A percentile compares a stretch with the other conserved stretches of the same genome.
Evolutionary conservation across 768 basidiomycete genomes (phyloP).

Genomic region (Calocera cornea): DNA sequence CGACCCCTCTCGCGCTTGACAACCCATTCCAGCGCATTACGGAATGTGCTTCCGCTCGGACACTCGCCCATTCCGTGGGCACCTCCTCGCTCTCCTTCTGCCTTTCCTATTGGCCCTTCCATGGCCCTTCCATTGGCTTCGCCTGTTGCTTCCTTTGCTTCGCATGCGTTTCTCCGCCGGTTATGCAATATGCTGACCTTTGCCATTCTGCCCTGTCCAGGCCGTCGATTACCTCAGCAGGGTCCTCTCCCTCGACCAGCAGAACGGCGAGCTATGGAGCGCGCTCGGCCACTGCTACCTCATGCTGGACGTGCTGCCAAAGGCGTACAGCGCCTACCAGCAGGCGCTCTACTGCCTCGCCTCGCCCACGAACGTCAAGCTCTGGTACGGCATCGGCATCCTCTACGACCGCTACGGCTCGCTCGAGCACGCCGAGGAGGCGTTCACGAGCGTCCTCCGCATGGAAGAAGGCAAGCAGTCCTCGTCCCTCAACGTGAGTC

Average conservation of each 20-base stretch:
- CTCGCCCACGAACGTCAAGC: slow-evolving; percentile 54
- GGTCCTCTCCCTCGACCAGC: slow-evolving; percentile 76
- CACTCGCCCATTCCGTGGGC: neutral
- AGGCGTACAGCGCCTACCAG: slow-evolving; percentile 96
- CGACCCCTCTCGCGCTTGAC: neutral
- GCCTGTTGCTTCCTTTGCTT: neutral
- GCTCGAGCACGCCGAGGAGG: slow-evolving; percentile 97
- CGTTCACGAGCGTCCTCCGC: slow-evolving; percentile 85
- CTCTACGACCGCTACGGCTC: slow-evolving; percentile 97
- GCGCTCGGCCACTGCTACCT: slow-evolving; percentile 95
- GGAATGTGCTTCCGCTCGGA: neutral
- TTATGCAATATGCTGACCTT: neutral
- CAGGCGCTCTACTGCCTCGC: slow-evolving; percentile 83
- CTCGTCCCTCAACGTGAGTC: neutral
- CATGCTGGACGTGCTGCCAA: slow-evolving; percentile 98
- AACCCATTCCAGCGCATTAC: neutral
- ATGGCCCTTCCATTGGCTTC: neutral
- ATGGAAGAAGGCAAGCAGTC: slow-evolving; percentile 76
- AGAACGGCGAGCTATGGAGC: slow-evolving; percentile 98
- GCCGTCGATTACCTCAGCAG: slow-evolving; percentile 96
- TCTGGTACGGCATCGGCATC: slow-evolving; percentile 99
- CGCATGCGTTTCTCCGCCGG: too few species aligned
- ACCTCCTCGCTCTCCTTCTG: neutral
- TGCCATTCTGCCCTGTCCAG: slow-evolving; percentile 28
- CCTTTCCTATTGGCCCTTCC: neutral